Percentiles rank a stretch among this genome's conserved stretches.
These are phyloP conservation scores for Orychophragmus violaceus DNA, from an alignment of 345 rosid genomes.

Conservation along the genomic window DNA sequence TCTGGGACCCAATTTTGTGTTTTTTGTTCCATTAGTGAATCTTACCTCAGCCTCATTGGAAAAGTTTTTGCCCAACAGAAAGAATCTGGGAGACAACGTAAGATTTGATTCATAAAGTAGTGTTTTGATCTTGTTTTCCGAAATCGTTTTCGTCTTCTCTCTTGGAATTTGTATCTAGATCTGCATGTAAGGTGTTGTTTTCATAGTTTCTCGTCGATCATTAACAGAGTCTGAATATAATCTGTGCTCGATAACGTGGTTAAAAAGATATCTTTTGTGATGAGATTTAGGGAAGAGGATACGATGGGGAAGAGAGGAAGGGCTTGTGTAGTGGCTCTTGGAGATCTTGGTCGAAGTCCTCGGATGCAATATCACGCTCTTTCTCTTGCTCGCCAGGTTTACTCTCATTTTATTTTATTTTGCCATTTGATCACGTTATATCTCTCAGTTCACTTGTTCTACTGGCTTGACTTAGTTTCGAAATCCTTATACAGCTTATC, in stretches of 20 bases:
- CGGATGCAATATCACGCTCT: conserved; percentile 98
- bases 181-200: neutral
- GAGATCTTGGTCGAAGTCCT: conserved; percentile 97
- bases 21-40: neutral
- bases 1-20: neutral
- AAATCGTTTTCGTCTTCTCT: too few relatives aligned
- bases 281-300: too few relatives aligned
- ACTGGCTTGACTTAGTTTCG: neutral
- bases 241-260: conserved; percentile 4
- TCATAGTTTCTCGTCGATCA: neutral
- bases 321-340: conserved; percentile 89
- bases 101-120: neutral
- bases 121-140: neutral
- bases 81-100: neutral
- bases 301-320: conserved; percentile 59
- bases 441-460: neutral
- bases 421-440: too few relatives aligned
- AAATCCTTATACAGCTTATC: neutral
- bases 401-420: neutral
- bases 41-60: conserved; percentile 14
- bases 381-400: conserved; percentile 88
- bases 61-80: neutral
- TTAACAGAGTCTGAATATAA: neutral
- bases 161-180: neutral
- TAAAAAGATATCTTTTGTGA: too few relatives aligned